These are phyloP conservation scores for Aspergillus olivimuriae DNA, from an alignment of 495 filamentous ascomycete genomes.

Conservation along the genomic window DNA sequence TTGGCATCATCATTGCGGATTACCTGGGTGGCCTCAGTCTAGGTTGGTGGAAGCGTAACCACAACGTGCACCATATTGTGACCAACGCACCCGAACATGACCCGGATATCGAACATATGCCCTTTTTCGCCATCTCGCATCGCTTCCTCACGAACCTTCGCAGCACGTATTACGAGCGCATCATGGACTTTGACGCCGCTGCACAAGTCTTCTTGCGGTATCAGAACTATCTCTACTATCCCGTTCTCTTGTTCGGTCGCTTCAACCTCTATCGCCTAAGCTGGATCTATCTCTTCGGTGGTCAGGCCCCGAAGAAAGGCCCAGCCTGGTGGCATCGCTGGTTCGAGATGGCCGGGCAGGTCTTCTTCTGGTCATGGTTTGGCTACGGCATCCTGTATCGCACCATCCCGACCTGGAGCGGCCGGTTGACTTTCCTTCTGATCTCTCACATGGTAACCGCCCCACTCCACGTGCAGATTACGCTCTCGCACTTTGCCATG, in stretches of 20 bases:
- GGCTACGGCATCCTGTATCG: conserved; percentile 79
- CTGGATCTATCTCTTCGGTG: conserved; percentile 71
- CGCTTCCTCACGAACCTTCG: conserved; percentile 69
- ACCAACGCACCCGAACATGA: conserved; percentile 97
- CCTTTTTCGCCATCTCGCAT: conserved; percentile 89
- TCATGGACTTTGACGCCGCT: conserved; percentile 77
- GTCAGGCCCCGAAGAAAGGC: conserved; percentile 74
- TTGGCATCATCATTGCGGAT: conserved; percentile 87
- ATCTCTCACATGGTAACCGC: conserved; percentile 83
- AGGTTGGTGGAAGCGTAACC: conserved; percentile 96
- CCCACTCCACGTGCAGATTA: conserved; percentile 92
- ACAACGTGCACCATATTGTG: conserved; percentile 97
- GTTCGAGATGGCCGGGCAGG: conserved; percentile 72
- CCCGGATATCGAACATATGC: conserved; percentile 94
- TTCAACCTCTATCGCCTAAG: conserved; percentile 87
- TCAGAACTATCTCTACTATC: conserved; percentile 83
- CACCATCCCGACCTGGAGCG: conserved; percentile 61
- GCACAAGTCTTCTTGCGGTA: conserved; percentile 66
- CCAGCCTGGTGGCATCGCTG: conserved; percentile 85
- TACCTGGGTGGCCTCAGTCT: conserved; percentile 85
- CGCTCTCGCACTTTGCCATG: conserved; percentile 96
- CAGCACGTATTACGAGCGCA: conserved; percentile 82
- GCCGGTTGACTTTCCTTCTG: conserved; percentile 69
- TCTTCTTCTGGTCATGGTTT: conserved; percentile 95
- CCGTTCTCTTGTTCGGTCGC: conserved; percentile 77